Evolutionary conservation across 75 land plant species (phyloP), one percentile per base, ranked within the genome.

Genomic region (Picea glauca): DNA sequence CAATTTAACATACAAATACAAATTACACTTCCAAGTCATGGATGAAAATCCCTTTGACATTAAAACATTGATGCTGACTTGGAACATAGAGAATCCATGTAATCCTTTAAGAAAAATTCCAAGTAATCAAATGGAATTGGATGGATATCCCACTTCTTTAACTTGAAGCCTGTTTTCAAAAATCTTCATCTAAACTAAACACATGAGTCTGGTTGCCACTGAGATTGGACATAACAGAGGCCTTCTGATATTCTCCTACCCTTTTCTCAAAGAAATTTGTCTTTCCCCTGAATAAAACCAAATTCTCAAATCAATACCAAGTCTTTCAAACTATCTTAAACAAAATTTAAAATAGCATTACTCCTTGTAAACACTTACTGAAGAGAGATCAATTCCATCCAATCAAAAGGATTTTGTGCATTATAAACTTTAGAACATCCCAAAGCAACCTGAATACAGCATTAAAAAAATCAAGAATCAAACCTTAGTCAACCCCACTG

Each of bases 191-290:
- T 26, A 86, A 21, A 32, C 77, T 89, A 76, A 93, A 93, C 7
- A 88, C 94, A 78, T 92, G 94, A 60, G 54, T 82, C 26, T 74
- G 57, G 12, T 30, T 85, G 30, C 82, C 87, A 35, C 62, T 83
- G 23, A 91, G 13, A 30, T 86, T 85, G 1, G 88, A 81, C 96
- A 93, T 93, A 13, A 93, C 94, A 7, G 87, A 84, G 1, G 94
- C 94, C 85, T 93, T 93, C 77, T 93, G 95, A 75, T 91, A 93
- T 32, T 93, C 95, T 63, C 95, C 95, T 62, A 93, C 95, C 75
- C 96, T 89, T 78, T 93, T 92, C 89, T 93, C 96, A 65, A 93
- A 93, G 83, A 91, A 91, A 60, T 88, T 88, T 32, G 89, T 79
- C 79, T 90, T 79, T 88, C 81, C 92, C 90, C 76, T 75, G 59